Base-by-base conservation (phyloP, 179 eudicot genomes). In the Pouteria campechiana region DNA sequence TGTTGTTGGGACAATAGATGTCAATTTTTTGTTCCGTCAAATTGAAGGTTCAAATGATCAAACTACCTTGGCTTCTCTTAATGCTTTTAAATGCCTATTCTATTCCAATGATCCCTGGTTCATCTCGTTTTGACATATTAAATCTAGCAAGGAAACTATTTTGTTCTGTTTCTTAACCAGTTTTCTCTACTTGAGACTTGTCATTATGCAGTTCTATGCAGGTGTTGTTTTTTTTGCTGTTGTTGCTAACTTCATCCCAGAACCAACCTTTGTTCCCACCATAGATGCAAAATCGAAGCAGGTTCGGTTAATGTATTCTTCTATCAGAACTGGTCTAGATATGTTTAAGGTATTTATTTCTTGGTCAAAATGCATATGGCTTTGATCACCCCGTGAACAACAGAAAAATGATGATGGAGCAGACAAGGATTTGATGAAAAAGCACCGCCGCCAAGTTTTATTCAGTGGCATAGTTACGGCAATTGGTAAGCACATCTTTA, bases 131-230 rank as follows among this genome's bases (percentile, higher is more conserved):
- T n/a, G n/a, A n/a, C n/a, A n/a, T n/a, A n/a, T n/a, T n/a, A n/a
- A n/a, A n/a, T n/a, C n/a, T n/a, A n/a, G n/a, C n/a, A n/a, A n/a
- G n/a, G n/a, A n/a, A n/a, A n/a, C n/a, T n/a, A n/a, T n/a, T n/a
- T n/a, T n/a, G n/a, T n/a, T n/a, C n/a, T n/a, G n/a, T n/a, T n/a
- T n/a, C n/a, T n/a, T n/a, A n/a, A n/a, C n/a, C n/a, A n/a, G n/a
- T n/a, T n/a, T n/a, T n/a, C n/a, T n/a, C n/a, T n/a, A n/a, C n/a
- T n/a, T n/a, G n/a, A n/a, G n/a, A n/a, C n/a, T n/a, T n/a, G n/a
- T n/a, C n/a, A n/a, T n/a, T n/a, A n/a, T n/a, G n/a, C 70, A 90
- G 98, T 90, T 90, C 80, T 90, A 81, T 59, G 79, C 90, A 68
- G 98, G 98, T 44, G 96, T 90, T 48, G 60, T 86, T 38, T 90